Evolutionary conservation across 257 asterid species (phyloP).

Genomic region (Scutellaria baicalensis): DNA sequence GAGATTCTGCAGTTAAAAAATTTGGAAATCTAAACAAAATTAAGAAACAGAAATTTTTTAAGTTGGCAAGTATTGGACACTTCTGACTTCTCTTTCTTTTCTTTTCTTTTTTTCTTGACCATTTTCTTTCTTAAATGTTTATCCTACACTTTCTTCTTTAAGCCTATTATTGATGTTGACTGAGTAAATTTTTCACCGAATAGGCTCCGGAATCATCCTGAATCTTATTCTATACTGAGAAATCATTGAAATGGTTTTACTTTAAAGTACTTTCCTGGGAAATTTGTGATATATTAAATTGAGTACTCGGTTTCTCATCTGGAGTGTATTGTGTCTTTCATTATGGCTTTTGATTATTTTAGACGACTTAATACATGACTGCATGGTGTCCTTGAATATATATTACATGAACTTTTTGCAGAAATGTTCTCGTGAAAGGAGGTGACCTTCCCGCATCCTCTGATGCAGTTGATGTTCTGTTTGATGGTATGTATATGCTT

Average conservation of each 20-base stretch:
- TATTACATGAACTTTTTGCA: constrained; percentile 18
- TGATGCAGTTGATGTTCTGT: constrained; percentile 90
- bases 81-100: background rate
- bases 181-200: background rate
- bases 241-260: background rate
- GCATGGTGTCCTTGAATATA: background rate
- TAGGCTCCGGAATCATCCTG: background rate
- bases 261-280: background rate
- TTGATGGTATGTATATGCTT: constrained; percentile 79
- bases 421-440: constrained; percentile 93
- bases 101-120: background rate
- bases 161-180: background rate
- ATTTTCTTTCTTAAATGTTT: background rate
- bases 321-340: background rate
- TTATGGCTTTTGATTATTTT: background rate
- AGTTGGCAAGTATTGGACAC: background rate
- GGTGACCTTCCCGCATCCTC: constrained; percentile 78
- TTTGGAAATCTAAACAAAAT: background rate
- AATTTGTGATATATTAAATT: background rate
- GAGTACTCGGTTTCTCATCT: background rate
- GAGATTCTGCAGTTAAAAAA: background rate
- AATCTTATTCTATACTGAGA: constrained; percentile 1
- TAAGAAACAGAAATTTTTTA: background rate
- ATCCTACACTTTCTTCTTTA: background rate
- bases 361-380: background rate